A percentile compares a stretch with the other conserved stretches of the same genome.
Evolutionary conservation across 2,329 filamentous ascomycete species (phyloP).

Genomic region (Penicillium italicum): DNA sequence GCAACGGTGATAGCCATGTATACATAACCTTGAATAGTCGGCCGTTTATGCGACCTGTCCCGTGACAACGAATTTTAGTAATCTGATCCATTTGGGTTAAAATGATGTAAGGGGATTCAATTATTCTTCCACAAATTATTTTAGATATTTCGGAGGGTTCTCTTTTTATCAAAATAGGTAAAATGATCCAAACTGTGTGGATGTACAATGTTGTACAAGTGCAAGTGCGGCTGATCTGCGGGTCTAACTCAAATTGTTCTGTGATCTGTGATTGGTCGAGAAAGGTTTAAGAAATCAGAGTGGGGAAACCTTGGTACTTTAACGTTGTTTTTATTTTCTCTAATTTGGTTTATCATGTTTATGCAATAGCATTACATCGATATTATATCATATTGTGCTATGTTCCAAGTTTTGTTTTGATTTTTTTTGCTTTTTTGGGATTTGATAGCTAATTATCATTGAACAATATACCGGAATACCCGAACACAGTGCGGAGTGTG

Average conservation of each 20-base stretch:
- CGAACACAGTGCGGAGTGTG: not conserved
- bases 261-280: slow-evolving; percentile 12
- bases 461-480: not conserved
- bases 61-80: not conserved
- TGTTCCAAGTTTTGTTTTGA: not conserved
- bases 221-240: not conserved
- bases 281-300: slow-evolving; percentile 10
- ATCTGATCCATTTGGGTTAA: not conserved
- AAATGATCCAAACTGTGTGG: too few relatives aligned
- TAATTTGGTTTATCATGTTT: not conserved
- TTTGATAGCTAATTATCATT: too few relatives aligned
- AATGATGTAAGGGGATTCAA: not conserved
- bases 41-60: not conserved
- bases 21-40: not conserved
- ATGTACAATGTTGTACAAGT: too few relatives aligned
- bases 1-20: not conserved
- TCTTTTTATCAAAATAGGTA: too few relatives aligned
- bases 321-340: not conserved
- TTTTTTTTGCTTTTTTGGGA: too few relatives aligned
- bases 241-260: not conserved
- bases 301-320: not conserved
- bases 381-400: not conserved
- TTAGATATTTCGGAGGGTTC: too few relatives aligned
- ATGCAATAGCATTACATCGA: not conserved
- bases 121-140: not conserved